phyloP scores from a whole-genome alignment of 106 monocot species.

The Ottelia alismoides region DNA sequence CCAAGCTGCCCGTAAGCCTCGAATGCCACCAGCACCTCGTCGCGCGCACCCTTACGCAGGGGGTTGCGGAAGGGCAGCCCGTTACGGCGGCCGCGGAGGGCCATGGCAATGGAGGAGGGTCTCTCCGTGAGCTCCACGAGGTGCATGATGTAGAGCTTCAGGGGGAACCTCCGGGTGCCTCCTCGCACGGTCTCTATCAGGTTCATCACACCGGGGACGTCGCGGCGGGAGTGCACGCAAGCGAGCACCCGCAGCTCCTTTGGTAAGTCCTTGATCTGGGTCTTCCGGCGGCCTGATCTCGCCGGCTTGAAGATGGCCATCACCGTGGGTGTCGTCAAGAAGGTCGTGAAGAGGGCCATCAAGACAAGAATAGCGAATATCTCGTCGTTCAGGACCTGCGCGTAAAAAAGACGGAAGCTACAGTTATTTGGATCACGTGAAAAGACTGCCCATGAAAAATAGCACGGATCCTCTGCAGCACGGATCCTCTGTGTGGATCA shows the following conservation, averaged over 20 bases:
- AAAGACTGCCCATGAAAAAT: neutral
- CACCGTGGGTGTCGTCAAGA: slow-evolving; percentile 70
- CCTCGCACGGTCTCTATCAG: slow-evolving; percentile 79
- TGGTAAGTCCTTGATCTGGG: slow-evolving; percentile 21
- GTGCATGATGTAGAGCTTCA: slow-evolving; percentile 57
- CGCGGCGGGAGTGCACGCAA: slow-evolving; percentile 52
- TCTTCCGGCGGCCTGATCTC: slow-evolving; percentile 32
- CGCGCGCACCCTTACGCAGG: slow-evolving; percentile 8
- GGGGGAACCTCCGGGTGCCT: slow-evolving; percentile 13
- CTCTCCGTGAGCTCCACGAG: slow-evolving; percentile 60
- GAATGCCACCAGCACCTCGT: slow-evolving; percentile 47
- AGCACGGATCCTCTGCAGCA: neutral
- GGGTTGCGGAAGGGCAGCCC: slow-evolving; percentile 40
- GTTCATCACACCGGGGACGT: slow-evolving; percentile 59
- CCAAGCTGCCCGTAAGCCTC: slow-evolving; percentile 42
- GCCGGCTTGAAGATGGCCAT: slow-evolving; percentile 86
- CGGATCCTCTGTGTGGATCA: neutral
- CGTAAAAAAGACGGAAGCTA: too few species aligned
- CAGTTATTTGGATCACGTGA: neutral
- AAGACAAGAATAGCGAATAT: slow-evolving; percentile 70
- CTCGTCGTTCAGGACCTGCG: slow-evolving; percentile 69
- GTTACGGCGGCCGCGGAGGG: slow-evolving; percentile 33
- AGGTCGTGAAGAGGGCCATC: slow-evolving; percentile 91
- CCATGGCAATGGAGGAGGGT: slow-evolving; percentile 38
- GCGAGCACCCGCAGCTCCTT: slow-evolving; percentile 68